Evolutionary conservation across 768 basidiomycete genomes (phyloP).

Genomic region (Candolleomyces efflorescens): DNA sequence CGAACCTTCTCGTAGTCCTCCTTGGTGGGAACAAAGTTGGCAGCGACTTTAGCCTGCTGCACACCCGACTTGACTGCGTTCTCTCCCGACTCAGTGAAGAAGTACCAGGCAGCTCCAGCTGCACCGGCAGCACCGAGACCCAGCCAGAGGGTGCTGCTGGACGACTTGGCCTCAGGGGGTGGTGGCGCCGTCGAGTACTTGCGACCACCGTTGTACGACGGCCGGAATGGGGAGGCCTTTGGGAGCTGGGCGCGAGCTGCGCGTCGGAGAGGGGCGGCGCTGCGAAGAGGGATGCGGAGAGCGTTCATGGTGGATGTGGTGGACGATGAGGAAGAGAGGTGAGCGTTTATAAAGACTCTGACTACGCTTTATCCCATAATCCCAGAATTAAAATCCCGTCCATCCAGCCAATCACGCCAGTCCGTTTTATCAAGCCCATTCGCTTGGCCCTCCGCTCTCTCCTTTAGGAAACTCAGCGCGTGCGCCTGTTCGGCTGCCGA

Average conservation of each 20-base stretch:
- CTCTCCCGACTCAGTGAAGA: slow-evolving; percentile 46
- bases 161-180: slow-evolving; percentile 45
- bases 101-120: slow-evolving; percentile 62
- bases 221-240: slow-evolving; percentile 22
- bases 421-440: neutral
- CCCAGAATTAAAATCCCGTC: neutral
- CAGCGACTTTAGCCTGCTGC: slow-evolving; percentile 57
- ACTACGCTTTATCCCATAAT: neutral
- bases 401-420: neutral
- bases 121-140: slow-evolving; percentile 58
- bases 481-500: neutral
- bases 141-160: slow-evolving; percentile 54
- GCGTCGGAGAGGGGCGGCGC: slow-evolving; percentile 20
- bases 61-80: slow-evolving; percentile 57
- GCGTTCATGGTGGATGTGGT: slow-evolving; percentile 43
- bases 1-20: slow-evolving; percentile 87
- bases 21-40: slow-evolving; percentile 71
- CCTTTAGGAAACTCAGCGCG: neutral
- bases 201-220: slow-evolving; percentile 38
- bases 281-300: slow-evolving; percentile 49
- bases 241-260: slow-evolving; percentile 18
- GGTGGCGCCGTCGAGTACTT: slow-evolving; percentile 54
- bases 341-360: neutral
- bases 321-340: slow-evolving; percentile 7
- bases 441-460: neutral